Evolutionary conservation across 768 basidiomycete species (phyloP).

Genomic region (Postia placenta): DNA sequence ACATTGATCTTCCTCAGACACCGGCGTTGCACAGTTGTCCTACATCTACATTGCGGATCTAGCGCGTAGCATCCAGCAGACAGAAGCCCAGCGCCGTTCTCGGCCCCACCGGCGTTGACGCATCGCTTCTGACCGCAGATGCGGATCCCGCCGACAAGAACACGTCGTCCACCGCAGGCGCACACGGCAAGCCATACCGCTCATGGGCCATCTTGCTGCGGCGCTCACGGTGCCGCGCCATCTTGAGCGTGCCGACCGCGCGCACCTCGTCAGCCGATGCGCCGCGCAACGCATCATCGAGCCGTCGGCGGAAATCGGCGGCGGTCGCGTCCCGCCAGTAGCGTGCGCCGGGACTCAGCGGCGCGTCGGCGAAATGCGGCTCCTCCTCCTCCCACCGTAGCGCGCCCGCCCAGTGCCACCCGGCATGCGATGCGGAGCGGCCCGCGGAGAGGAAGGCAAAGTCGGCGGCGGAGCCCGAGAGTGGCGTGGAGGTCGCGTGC

Average conservation of each 20-base stretch:
- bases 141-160: not conserved
- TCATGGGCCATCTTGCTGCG: not conserved
- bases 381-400: not conserved
- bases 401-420: not conserved
- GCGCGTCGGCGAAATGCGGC: not conserved
- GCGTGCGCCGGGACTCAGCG: not conserved
- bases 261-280: not conserved
- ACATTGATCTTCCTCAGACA: too few relatives aligned
- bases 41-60: too few relatives aligned
- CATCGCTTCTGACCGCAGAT: not conserved
- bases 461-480: not conserved
- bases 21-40: too few relatives aligned
- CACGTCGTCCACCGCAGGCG: not conserved
- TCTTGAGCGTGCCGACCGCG: slow-evolving; percentile 1
- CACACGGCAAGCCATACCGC: not conserved
- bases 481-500: not conserved
- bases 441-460: not conserved
- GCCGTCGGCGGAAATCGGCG: slow-evolving; percentile 1
- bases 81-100: too few relatives aligned
- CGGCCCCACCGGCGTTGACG: too few relatives aligned
- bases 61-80: too few relatives aligned
- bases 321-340: slow-evolving; percentile 3
- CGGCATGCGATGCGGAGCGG: not conserved
- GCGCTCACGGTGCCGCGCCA: not conserved
- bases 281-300: not conserved